phyloP scores from a whole-genome alignment of 306 rosid species.

The Sicyos baderoa region DNA sequence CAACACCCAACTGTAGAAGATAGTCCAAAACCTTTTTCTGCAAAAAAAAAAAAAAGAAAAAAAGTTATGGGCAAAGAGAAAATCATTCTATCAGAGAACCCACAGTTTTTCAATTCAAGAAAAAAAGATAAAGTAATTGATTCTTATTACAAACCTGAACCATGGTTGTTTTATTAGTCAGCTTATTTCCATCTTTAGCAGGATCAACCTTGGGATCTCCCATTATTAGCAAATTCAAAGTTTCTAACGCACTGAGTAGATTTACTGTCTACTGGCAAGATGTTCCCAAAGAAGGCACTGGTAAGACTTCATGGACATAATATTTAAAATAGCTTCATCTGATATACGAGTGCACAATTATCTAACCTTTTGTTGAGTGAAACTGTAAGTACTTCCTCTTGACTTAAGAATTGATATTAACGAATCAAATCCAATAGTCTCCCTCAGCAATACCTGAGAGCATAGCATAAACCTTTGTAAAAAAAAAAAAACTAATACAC shows the following conservation, averaged over 20 bases:
- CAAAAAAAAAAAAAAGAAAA: background rate
- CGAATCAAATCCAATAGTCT: conserved; percentile 80
- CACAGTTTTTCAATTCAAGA: conserved; percentile 18
- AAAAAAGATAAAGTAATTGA: conserved; percentile 17
- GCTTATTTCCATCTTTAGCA: conserved; percentile 65
- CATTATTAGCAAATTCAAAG: conserved; percentile 55
- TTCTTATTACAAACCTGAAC: conserved; percentile 55
- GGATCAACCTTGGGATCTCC: conserved; percentile 70
- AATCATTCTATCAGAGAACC: conserved; percentile 24
- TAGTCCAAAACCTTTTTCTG: conserved; percentile 75
- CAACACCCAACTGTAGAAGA: conserved; percentile 77
- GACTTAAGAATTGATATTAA: conserved; percentile 63
- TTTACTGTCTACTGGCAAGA: conserved; percentile 94
- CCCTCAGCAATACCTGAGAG: conserved; percentile 72
- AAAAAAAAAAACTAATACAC: conserved; percentile 15
- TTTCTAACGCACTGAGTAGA: conserved; percentile 76
- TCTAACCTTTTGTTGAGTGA: conserved; percentile 93
- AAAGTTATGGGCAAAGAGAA: conserved; percentile 25
- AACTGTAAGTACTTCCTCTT: conserved; percentile 61
- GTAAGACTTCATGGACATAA: conserved; percentile 25
- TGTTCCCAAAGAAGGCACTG: conserved; percentile 30
- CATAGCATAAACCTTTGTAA: conserved; percentile 19
- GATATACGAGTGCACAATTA: conserved; percentile 31
- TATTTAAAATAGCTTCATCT: background rate
- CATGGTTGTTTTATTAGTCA: conserved; percentile 61